Evolutionary conservation across 2,329 filamentous ascomycete species (phyloP).

Genomic region (Alternaria incomplexa): DNA sequence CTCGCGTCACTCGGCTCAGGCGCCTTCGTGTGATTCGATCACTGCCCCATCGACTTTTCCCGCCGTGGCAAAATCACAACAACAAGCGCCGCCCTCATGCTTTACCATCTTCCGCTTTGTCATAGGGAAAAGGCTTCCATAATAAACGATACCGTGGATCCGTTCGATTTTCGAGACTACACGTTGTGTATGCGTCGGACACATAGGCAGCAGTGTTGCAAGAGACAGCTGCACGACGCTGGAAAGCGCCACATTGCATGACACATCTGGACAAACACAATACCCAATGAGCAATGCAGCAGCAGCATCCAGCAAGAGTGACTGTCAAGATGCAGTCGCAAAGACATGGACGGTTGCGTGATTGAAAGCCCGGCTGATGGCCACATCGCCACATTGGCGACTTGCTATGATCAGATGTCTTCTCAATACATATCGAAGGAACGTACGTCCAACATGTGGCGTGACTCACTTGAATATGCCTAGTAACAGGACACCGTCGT

Average conservation of each 20-base stretch:
- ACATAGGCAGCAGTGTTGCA: background rate
- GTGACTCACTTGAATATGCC: background rate
- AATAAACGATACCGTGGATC: background rate
- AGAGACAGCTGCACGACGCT: background rate
- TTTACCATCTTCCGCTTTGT: background rate
- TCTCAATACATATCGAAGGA: background rate
- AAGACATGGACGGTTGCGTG: background rate
- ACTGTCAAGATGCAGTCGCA: background rate
- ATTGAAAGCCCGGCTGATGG: background rate
- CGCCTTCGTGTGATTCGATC: slow-evolving; percentile 8
- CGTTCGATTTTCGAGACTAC: background rate
- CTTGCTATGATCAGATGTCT: background rate
- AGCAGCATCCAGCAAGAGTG: background rate
- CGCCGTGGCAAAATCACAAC: slow-evolving; percentile 12
- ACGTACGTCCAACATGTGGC: too few species aligned
- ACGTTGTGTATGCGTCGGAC: background rate
- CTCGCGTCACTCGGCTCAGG: slow-evolving; percentile 13
- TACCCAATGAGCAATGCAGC: background rate
- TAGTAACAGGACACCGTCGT: background rate
- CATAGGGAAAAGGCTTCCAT: background rate
- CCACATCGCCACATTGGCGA: background rate
- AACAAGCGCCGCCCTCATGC: slow-evolving; percentile 4
- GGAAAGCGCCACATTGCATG: background rate
- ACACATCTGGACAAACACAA: background rate
- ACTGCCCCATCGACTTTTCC: slow-evolving; percentile 3